phyloP scores from a whole-genome alignment of 768 basidiomycete genomes.

The Roridomyces roridus region DNA sequence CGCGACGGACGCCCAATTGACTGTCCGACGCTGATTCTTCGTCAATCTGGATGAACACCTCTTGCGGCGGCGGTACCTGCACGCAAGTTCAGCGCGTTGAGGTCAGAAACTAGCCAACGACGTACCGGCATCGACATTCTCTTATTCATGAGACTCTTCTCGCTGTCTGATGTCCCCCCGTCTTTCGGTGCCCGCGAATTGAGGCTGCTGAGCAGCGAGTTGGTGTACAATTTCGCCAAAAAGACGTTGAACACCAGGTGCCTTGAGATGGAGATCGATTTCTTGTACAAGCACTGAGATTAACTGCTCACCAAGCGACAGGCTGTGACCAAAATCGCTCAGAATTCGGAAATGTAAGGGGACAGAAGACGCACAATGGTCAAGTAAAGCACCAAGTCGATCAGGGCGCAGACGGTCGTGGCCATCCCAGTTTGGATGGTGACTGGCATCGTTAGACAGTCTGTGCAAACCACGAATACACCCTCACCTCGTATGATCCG shows the following conservation, averaged over 20 bases:
- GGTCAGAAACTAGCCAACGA: too few species aligned
- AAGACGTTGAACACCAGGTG: constrained; percentile 43
- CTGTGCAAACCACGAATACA: neutral
- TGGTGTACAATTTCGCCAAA: constrained; percentile 44
- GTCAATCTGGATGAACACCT: too few species aligned
- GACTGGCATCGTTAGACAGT: constrained; percentile 24
- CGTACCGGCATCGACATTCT: constrained; percentile 3
- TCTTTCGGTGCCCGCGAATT: constrained; percentile 31
- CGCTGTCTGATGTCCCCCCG: neutral
- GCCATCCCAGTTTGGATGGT: constrained; percentile 44
- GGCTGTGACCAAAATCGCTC: neutral
- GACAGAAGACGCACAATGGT: constrained; percentile 17
- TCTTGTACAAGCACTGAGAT: neutral
- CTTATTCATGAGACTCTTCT: neutral
- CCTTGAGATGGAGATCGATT: constrained; percentile 1
- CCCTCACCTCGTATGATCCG: constrained; percentile 43
- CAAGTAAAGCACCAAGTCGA: constrained; percentile 39
- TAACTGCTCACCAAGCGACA: constrained; percentile 12
- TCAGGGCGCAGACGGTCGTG: constrained; percentile 38
- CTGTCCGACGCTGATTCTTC: too few species aligned
- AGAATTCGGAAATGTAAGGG: neutral
- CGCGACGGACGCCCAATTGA: too few species aligned
- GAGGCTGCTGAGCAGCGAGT: constrained; percentile 42
- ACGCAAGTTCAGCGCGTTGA: too few species aligned
- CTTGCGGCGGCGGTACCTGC: too few species aligned